Conservation (phyloP, 805 yeast species). For the Metschnikowia arizonensis region DNA sequence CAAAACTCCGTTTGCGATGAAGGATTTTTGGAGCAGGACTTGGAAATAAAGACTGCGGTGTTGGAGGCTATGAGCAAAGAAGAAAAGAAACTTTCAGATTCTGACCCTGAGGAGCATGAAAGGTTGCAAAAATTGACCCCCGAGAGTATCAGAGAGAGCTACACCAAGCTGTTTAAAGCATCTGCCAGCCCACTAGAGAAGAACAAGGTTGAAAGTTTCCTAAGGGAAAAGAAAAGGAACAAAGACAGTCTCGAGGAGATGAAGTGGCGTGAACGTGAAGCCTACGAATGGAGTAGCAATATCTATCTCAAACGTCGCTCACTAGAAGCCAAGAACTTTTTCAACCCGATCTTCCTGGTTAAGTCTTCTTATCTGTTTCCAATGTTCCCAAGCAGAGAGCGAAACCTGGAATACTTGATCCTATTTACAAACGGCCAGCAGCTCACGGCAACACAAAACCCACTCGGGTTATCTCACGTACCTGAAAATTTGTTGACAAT, state of each 20-base stretch:
- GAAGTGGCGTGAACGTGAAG: constrained; percentile 44
- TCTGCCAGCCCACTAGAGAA: constrained; percentile 3
- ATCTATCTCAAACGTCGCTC: constrained; percentile 35
- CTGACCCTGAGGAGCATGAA: constrained; percentile 15
- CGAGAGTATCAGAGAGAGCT: constrained; percentile 17
- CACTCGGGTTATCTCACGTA: constrained; percentile 34
- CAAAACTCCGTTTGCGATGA: neutral
- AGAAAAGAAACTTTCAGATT: constrained; percentile 7
- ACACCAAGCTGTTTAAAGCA: neutral
- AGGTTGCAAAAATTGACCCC: constrained; percentile 18
- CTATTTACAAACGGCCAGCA: constrained; percentile 34
- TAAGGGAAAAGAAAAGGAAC: constrained; percentile 40
- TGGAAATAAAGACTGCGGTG: constrained; percentile 22
- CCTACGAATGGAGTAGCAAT: constrained; percentile 49
- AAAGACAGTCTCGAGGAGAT: constrained; percentile 40
- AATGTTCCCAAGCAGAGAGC: constrained; percentile 18
- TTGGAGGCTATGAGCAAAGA: constrained; percentile 23
- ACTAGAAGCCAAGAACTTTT: constrained; percentile 40
- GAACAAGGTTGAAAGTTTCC: constrained; percentile 36
- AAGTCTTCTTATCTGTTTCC: constrained; percentile 7
- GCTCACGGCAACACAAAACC: constrained; percentile 31
- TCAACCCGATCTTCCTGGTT: constrained; percentile 35
- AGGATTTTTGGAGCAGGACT: constrained; percentile 10
- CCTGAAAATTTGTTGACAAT: constrained; percentile 42
- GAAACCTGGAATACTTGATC: constrained; percentile 25